These are phyloP conservation scores for Aspergillus sp. DNA, from an alignment of 2,329 filamentous ascomycete genomes.

Conservation along the genomic window DNA sequence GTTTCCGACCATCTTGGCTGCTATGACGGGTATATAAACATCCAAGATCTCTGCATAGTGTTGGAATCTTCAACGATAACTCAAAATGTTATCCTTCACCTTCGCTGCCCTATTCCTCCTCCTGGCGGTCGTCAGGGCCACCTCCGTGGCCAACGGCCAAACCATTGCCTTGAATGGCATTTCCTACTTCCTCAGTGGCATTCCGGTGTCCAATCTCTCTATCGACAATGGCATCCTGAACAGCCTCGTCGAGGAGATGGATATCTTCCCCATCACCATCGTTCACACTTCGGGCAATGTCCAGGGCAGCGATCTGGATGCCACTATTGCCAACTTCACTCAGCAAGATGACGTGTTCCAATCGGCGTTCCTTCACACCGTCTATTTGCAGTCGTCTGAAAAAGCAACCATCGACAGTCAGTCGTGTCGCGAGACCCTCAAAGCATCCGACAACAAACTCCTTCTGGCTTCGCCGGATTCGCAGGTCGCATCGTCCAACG, in stretches of 20 bases:
- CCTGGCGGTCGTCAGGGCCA: too few relatives aligned
- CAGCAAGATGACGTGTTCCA: conserved; percentile 14
- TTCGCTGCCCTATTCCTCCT: too few relatives aligned
- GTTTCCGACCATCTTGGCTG: too few relatives aligned
- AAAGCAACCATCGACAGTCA: too few relatives aligned
- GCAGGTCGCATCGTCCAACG: neutral
- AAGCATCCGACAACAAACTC: conserved; percentile 1
- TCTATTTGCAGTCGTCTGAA: neutral
- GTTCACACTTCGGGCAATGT: conserved; percentile 3
- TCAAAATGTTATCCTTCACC: too few relatives aligned
- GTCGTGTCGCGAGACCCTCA: neutral
- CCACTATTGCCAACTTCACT: conserved; percentile 8
- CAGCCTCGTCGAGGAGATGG: conserved; percentile 1
- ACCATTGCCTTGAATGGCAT: conserved; percentile 22
- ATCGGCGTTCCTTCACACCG: conserved; percentile 5
- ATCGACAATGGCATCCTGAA: neutral
- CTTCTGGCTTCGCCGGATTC: conserved; percentile 1
- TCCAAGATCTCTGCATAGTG: too few relatives aligned
- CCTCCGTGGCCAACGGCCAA: neutral
- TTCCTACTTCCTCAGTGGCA: conserved; percentile 23
- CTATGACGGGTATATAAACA: too few relatives aligned
- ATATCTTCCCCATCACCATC: conserved; percentile 13
- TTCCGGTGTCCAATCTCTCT: conserved; percentile 9
- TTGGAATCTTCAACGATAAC: too few relatives aligned
- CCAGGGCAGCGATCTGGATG: conserved; percentile 1